Percentiles rank a stretch among this genome's conserved stretches.
Conservation (phyloP, 805 yeast species). For the Candida parachauliodes region DNA sequence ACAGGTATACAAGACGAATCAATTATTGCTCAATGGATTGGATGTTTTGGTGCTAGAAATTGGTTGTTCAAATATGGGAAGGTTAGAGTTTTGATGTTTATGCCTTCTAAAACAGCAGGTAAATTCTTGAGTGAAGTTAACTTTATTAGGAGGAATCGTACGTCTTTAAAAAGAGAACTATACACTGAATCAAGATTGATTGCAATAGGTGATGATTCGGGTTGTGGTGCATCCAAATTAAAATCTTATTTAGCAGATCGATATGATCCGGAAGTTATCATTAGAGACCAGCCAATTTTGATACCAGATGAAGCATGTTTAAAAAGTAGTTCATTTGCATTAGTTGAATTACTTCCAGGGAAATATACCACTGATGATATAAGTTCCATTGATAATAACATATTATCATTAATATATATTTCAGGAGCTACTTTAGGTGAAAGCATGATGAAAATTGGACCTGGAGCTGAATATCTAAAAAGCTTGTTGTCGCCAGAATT, state of each 20-base stretch:
- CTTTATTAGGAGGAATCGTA: constrained; percentile 51
- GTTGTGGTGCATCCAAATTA: constrained; percentile 1
- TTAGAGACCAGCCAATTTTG: constrained; percentile 35
- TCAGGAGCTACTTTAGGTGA: constrained; percentile 2
- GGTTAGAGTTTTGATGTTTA: constrained; percentile 71
- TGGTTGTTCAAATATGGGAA: constrained; percentile 73
- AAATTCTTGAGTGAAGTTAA: constrained; percentile 57
- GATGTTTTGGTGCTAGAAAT: constrained; percentile 61
- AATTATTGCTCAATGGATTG: constrained; percentile 69
- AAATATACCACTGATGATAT: constrained; percentile 26
- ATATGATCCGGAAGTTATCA: constrained; percentile 34
- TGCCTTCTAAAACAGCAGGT: constrained; percentile 49
- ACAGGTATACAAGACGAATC: constrained; percentile 57
- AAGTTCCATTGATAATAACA: constrained; percentile 22
- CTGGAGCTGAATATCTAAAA: constrained; percentile 65
- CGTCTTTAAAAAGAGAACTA: constrained; percentile 61
- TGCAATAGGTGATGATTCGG: constrained; percentile 38
- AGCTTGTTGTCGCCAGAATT: constrained; percentile 27
- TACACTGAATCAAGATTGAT: constrained; percentile 56
- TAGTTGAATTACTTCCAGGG: constrained; percentile 52
- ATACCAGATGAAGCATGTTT: constrained; percentile 24
- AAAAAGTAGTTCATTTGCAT: constrained; percentile 38
- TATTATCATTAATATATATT: constrained; percentile 3
- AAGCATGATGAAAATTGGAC: constrained; percentile 53
- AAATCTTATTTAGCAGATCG: constrained; percentile 22